These are phyloP conservation scores for Taiozyma sp. DNA, from an alignment of 1,139 yeast genomes.

Conservation along the genomic window DNA sequence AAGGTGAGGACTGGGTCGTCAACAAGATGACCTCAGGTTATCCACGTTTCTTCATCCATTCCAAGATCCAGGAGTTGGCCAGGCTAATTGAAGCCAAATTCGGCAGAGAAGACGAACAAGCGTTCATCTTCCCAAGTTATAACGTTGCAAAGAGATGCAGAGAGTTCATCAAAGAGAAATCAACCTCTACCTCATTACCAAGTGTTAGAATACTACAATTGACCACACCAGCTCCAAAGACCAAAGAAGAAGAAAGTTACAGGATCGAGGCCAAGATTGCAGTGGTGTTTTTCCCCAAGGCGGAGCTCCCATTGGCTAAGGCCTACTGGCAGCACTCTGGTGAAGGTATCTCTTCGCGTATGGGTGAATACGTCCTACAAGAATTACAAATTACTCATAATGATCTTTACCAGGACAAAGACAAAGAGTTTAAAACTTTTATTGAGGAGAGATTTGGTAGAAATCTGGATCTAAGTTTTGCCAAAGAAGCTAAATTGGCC, in stretches of 20 bases:
- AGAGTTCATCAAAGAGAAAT: conserved; percentile 47
- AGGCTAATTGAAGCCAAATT: conserved; percentile 45
- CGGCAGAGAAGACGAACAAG: conserved; percentile 70
- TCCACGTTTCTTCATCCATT: conserved; percentile 83
- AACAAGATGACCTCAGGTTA: conserved; percentile 79
- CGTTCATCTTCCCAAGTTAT: conserved; percentile 74
- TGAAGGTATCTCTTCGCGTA: conserved; percentile 85
- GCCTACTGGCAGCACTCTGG: conserved; percentile 97
- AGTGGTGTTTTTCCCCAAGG: conserved; percentile 65
- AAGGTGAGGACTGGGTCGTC: conserved; percentile 83
- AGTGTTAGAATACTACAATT: conserved; percentile 71
- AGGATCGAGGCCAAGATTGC: conserved; percentile 65
- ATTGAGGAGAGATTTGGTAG: conserved; percentile 91
- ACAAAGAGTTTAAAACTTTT: conserved; percentile 57
- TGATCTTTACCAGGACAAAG: conserved; percentile 19
- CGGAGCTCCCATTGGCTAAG: conserved; percentile 55
- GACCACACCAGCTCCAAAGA: conserved; percentile 63
- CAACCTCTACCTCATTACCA: conserved; percentile 31
- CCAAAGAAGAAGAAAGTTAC: conserved; percentile 51
- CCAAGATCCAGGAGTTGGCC: conserved; percentile 58
- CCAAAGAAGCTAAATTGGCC: conserved; percentile 68
- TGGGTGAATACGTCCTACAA: conserved; percentile 76
- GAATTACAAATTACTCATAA: conserved; percentile 44
- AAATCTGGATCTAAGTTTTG: conserved; percentile 72
- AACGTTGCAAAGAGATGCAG: conserved; percentile 81